A percentile compares a stretch with the other conserved stretches of the same genome.
Conservation (phyloP, 2,329 filamentous ascomycete species). For the Sphaerulina musiva region DNA sequence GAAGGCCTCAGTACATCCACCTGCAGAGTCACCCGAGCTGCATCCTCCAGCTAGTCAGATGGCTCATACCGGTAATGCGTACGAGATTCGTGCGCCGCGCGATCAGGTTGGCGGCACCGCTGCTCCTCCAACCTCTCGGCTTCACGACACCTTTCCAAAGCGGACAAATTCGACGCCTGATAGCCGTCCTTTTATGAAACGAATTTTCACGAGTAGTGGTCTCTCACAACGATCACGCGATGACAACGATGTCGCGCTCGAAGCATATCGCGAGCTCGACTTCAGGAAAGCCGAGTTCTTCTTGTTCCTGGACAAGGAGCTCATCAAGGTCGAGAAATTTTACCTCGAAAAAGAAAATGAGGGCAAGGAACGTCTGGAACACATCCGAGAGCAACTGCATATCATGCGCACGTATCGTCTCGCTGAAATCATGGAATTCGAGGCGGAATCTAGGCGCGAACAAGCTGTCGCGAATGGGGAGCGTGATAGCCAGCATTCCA, state of each 20-base stretch:
- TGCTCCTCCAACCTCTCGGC: conserved; percentile 25
- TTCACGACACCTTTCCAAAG: conserved; percentile 28
- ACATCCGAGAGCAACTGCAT: conserved; percentile 77
- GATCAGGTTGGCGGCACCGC: conserved; percentile 5
- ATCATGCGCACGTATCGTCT: conserved; percentile 83
- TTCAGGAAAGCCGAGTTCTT: conserved; percentile 79
- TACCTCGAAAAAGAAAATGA: conserved; percentile 85
- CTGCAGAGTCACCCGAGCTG: conserved; percentile 2
- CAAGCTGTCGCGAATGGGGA: conserved; percentile 2
- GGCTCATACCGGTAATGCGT: conserved; percentile 25
- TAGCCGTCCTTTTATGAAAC: conserved; percentile 21
- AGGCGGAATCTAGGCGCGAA: conserved; percentile 32
- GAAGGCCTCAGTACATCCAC: neutral
- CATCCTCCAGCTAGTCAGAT: conserved; percentile 22
- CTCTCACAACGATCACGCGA: conserved; percentile 31
- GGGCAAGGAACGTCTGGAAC: conserved; percentile 62
- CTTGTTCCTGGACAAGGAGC: conserved; percentile 70
- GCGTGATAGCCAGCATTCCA: conserved; percentile 1
- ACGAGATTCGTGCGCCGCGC: conserved; percentile 18
- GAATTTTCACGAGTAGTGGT: conserved; percentile 22
- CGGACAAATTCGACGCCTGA: conserved; percentile 38
- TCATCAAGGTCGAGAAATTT: conserved; percentile 87
- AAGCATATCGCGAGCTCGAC: conserved; percentile 59
- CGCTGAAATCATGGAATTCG: conserved; percentile 59
- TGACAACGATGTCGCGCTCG: conserved; percentile 44